Base-by-base conservation (phyloP, 2,329 filamentous ascomycete species). In the Penicillium sp. region DNA sequence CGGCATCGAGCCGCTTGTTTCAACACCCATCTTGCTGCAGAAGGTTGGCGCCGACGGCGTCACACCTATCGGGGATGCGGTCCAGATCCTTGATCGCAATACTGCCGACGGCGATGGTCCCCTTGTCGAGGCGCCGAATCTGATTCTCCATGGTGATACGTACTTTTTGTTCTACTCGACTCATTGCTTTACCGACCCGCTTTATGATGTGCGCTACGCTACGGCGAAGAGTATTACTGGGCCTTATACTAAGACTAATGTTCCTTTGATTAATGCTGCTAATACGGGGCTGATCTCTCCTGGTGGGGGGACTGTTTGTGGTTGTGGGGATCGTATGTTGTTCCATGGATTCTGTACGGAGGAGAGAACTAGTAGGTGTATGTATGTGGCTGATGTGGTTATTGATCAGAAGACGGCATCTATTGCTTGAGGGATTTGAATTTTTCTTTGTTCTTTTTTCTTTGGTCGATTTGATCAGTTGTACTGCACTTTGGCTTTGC, bases 121-220 rank as follows among this genome's bases (percentile, higher is more conserved):
- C 4, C 72, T 87, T 1, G 78, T 88, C 22, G 85, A 88, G 70
- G 86, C 85, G 16, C 86, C 86, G 0, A 78, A 77, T 53, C 63
- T 87, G 20, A 71, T 83, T 13, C 57, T 71, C 11, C 73, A 74
- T 4, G 64, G 61, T 0, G 75, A 77, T 18, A 74, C 76, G 14
- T 87, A 87, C 65, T 77, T 85, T 49, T 72, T 88, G 42, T 86
- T 87, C 68, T 88, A 82, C 71, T 85, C 82, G 63, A 82, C 80
- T 40, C 81, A 85, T 54, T 86, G 84, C 70, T 88, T 77, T 69
- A 78, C 78, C 1, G 77, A 79, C 26, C 69, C 78, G 2, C 65
- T 66, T 37, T 88, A 88, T 69, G 81, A 86, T 63, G 76, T 85
- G n/a, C 79, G 80, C 52, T 87, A 84, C 64, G 85, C 85, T 2